phyloP scores from a whole-genome alignment of 129 eudicot species.

The Artemisia argyi region DNA sequence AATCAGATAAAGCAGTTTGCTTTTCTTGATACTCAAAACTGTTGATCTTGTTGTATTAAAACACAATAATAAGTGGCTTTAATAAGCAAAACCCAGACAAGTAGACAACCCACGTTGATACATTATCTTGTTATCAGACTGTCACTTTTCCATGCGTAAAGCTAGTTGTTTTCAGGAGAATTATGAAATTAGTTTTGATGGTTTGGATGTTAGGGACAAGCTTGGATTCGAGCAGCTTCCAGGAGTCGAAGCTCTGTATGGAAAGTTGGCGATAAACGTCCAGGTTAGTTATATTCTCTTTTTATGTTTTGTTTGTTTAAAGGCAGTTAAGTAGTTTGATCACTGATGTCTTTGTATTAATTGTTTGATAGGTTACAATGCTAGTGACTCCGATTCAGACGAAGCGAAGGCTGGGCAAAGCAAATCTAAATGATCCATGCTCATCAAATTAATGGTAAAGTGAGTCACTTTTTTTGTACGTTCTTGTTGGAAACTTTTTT shows the following conservation, averaged over 20 bases:
- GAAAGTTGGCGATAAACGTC: conserved; percentile 43
- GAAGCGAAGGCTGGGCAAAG: conserved; percentile 31
- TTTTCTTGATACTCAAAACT: too few relatives aligned
- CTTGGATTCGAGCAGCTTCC: conserved; percentile 61
- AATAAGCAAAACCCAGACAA: too few relatives aligned
- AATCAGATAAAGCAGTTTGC: too few relatives aligned
- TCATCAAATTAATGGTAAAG: conserved; percentile 17
- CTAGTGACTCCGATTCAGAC: conserved; percentile 42
- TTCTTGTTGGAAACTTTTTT: conserved; percentile 2
- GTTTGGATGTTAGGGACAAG: conserved; percentile 54
- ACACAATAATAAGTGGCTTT: too few relatives aligned
- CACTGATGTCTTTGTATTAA: conserved; percentile 22
- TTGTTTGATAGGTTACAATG: conserved; percentile 37
- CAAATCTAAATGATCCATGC: conserved; percentile 20
- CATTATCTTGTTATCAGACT: background rate
- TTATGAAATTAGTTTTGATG: conserved; percentile 18
- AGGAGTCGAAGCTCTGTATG: conserved; percentile 39
- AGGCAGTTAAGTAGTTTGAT: conserved; percentile 2
- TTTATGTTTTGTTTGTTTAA: background rate
- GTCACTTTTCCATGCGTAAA: background rate
- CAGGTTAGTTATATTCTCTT: conserved; percentile 20
- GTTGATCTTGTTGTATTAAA: too few relatives aligned
- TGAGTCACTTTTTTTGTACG: conserved; percentile 9
- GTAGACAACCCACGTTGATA: background rate
- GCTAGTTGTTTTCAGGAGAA: conserved; percentile 7